phyloP scores from a whole-genome alignment of 306 rosid genomes.

The Echinosophora koreensis region DNA sequence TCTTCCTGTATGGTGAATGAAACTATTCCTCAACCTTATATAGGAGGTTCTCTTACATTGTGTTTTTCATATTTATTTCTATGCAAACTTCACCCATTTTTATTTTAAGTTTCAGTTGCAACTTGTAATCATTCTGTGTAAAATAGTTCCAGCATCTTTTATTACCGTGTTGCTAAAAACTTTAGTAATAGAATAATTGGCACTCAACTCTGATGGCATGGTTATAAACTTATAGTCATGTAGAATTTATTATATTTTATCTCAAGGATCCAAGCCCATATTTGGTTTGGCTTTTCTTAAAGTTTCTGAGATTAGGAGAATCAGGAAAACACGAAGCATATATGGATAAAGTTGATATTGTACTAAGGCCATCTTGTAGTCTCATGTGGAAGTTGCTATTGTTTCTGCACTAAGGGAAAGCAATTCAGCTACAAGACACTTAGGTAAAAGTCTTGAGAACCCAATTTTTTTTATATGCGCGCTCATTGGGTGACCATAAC shows the following conservation, averaged over 20 bases:
- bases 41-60: slow-evolving; percentile 32
- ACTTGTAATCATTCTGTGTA: not conserved
- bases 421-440: not conserved
- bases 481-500: not conserved
- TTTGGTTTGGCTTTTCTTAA: slow-evolving; percentile 8
- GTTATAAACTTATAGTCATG: not conserved
- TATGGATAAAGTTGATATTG: slow-evolving; percentile 10
- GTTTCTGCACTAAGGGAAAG: not conserved
- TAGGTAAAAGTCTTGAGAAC: not conserved
- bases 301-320: slow-evolving; percentile 12
- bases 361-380: not conserved
- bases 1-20: slow-evolving; percentile 83
- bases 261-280: not conserved
- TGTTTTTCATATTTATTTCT: slow-evolving; percentile 16
- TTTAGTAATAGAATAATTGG: slow-evolving; percentile 25
- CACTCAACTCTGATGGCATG: slow-evolving; percentile 28
- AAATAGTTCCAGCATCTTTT: slow-evolving; percentile 15
- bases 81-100: not conserved
- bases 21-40: slow-evolving; percentile 47
- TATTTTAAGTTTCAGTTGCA: slow-evolving; percentile 23
- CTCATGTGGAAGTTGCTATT: not conserved
- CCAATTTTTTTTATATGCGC: not conserved
- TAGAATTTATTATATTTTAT: slow-evolving; percentile 5
- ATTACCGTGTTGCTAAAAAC: not conserved
- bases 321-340: not conserved